Conservation (phyloP, 129 eudicot genomes). For the Centrapalus pauciflorus region DNA sequence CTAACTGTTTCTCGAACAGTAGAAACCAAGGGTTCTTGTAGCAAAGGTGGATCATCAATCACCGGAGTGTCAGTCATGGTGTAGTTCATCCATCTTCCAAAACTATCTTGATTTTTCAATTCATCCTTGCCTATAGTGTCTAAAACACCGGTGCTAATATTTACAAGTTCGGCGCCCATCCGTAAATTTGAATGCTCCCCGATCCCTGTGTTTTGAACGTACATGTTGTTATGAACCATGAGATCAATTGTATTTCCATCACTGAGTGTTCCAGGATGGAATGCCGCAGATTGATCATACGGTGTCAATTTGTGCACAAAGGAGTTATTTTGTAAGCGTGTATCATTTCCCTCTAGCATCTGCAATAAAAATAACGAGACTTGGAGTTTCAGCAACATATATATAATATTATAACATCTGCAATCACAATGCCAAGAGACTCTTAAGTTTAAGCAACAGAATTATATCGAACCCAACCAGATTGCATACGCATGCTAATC, state of each 20-base stretch:
- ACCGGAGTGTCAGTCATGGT: slow-evolving; percentile 61
- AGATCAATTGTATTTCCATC: slow-evolving; percentile 17
- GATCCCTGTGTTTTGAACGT: slow-evolving; percentile 19
- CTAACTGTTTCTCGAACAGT: slow-evolving; percentile 25
- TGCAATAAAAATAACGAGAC: slow-evolving; percentile 1
- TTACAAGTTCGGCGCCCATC: slow-evolving; percentile 19
- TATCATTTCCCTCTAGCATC: background rate
- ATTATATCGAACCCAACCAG: background rate
- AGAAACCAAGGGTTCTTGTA: slow-evolving; percentile 39
- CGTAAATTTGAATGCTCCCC: slow-evolving; percentile 23
- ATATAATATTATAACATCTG: no score
- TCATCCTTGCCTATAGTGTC: slow-evolving; percentile 31
- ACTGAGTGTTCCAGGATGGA: slow-evolving; percentile 16
- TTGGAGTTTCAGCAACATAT: background rate
- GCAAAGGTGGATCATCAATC: slow-evolving; percentile 34
- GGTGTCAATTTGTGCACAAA: slow-evolving; percentile 13
- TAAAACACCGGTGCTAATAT: slow-evolving; percentile 25
- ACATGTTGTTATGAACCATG: slow-evolving; percentile 3
- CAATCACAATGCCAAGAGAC: no score
- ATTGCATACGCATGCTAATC: background rate
- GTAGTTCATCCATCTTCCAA: slow-evolving; percentile 73
- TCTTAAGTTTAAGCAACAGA: no score
- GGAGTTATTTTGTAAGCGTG: slow-evolving; percentile 24
- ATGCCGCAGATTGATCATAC: slow-evolving; percentile 9
- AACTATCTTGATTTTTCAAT: slow-evolving; percentile 58